Percentiles rank a stretch among this genome's conserved stretches.
Conservation (phyloP, 805 yeast species). For the Schizosaccharomyces octosporus region DNA sequence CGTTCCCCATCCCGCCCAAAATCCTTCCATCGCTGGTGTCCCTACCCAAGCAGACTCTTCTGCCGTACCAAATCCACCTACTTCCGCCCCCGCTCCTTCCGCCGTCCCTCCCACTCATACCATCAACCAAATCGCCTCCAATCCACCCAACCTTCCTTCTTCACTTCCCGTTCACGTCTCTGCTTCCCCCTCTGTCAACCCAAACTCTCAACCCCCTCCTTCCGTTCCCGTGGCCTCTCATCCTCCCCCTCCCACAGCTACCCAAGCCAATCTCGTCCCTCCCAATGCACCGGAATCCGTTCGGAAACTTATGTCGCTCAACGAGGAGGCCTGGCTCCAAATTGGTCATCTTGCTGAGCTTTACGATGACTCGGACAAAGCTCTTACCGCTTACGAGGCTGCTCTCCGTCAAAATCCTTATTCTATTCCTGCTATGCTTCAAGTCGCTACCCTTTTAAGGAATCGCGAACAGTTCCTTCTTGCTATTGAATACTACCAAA, state of each 20-base stretch:
- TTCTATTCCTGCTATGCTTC: constrained; percentile 61
- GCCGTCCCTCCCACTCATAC: not conserved
- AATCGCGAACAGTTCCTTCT: constrained; percentile 73
- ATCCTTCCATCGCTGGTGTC: too few species aligned
- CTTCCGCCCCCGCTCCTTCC: not conserved
- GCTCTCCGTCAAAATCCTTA: constrained; percentile 71
- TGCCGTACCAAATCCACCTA: not conserved
- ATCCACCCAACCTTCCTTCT: not conserved
- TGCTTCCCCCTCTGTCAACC: not conserved
- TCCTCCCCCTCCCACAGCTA: not conserved
- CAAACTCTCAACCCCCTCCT: not conserved
- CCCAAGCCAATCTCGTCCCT: not conserved
- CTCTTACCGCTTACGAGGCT: constrained; percentile 66
- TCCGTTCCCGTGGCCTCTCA: not conserved
- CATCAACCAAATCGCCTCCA: not conserved
- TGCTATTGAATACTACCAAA: constrained; percentile 83
- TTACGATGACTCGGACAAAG: constrained; percentile 69
- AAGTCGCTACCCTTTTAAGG: constrained; percentile 69
- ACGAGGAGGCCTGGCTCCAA: constrained; percentile 10
- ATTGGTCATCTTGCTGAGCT: constrained; percentile 58
- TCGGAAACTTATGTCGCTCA: constrained; percentile 8
- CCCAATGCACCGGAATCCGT: constrained; percentile 4
- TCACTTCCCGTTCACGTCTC: not conserved
- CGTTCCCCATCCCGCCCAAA: not conserved
- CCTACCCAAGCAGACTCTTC: too few species aligned